phyloP scores from a whole-genome alignment of 441 rosid genomes.

The Aquilaria agallochum region DNA sequence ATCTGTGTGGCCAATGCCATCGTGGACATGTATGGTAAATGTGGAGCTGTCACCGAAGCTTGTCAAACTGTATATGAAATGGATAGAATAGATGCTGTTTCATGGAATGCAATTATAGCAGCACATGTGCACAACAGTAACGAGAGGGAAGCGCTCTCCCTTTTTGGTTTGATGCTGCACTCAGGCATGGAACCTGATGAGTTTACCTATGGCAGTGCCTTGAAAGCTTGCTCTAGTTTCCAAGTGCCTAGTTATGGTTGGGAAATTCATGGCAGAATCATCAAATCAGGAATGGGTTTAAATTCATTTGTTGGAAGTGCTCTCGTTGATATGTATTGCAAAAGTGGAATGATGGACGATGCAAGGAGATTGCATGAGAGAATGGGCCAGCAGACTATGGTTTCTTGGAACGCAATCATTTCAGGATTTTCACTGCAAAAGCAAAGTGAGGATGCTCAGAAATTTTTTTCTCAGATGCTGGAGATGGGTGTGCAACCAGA shows the following conservation, averaged over 20 bases:
- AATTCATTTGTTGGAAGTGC: conserved; percentile 71
- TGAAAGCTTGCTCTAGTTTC: conserved; percentile 69
- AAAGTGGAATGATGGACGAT: conserved; percentile 68
- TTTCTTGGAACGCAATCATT: conserved; percentile 90
- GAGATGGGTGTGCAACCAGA: conserved; percentile 64
- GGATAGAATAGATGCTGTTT: conserved; percentile 69
- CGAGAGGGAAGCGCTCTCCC: conserved; percentile 47
- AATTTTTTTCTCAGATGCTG: conserved; percentile 62
- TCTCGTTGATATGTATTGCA: conserved; percentile 86
- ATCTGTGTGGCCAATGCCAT: conserved; percentile 80
- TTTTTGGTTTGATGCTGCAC: conserved; percentile 61
- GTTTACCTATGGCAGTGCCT: conserved; percentile 85
- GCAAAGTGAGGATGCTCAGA: conserved; percentile 80
- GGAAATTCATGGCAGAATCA: conserved; percentile 65
- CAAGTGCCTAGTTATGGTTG: conserved; percentile 50
- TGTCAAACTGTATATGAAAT: conserved; percentile 56
- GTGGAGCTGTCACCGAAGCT: conserved; percentile 76
- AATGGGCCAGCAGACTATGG: conserved; percentile 47
- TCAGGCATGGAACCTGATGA: conserved; percentile 73
- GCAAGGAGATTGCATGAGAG: conserved; percentile 65
- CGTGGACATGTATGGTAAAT: conserved; percentile 92
- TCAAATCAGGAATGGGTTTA: conserved; percentile 68
- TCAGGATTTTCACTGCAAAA: conserved; percentile 65
- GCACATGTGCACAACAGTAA: conserved; percentile 76
- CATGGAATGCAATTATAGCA: conserved; percentile 93